Evolutionary conservation across 371 early-diverging fungal genomes (phyloP), one percentile per base, ranked within the genome.

Genomic region (Circinella minor): DNA sequence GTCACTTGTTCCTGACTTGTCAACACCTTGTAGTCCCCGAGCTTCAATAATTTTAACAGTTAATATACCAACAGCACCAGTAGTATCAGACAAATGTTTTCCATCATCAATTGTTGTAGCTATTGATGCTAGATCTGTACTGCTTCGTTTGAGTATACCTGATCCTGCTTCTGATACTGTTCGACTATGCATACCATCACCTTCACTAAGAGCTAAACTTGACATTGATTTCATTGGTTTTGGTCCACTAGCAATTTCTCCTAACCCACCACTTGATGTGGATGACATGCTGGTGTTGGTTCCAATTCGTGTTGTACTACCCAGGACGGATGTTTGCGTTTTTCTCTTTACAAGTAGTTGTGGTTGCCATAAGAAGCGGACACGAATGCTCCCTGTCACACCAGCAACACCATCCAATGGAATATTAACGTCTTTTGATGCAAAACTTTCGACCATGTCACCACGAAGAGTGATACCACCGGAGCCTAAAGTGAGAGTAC

Each of bases 1-100:
- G 63, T 92, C 88, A 46, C 86, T 83, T 3, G 84, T 82, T 34
- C 84, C 86, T 55, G 79, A 74, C 66, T 75, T 80, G 77, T 81
- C 83, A 1, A 82, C 87, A 27, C 81, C 89, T 61, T 73, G 69
- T 8, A 89, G 74, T 4, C 86, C 86, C 68, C 85, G 80, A 4
- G 90, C 90, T 37, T 85, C 85, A 14, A 88, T 49, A 1, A 91
- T 65, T 11, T 80, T 71, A 6, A 90, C 71, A 20, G 67, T 75
- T 27, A 88, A 20, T 1, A 43, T 77, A 14, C 87, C 86, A 37
- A 46, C 47, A 15, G 38, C 61, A 61, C 68, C 47, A 5, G 39
- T 14, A 9, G 20, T 60, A 61, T 61, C 66, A 11, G 37, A 37
- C 62, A 61, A 61, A 9, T n/a, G 27, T 6, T 57, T 18, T 57